Percentiles rank a stretch among this genome's conserved stretches.
Conservation (phyloP, 306 rosid species). For the Vigna radiata region DNA sequence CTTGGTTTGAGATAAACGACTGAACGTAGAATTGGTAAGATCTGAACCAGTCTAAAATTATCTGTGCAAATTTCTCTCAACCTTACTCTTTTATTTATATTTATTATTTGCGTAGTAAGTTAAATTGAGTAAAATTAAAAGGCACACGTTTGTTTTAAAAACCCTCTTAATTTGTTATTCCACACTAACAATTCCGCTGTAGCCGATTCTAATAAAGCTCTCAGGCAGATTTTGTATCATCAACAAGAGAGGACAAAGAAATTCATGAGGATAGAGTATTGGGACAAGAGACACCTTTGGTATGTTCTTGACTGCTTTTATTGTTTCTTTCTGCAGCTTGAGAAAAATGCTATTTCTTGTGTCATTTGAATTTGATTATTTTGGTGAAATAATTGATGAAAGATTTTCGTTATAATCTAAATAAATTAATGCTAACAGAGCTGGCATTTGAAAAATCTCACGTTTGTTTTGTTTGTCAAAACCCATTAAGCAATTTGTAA, state of each 20-base stretch:
- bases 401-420: neutral
- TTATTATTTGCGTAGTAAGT: too few species aligned
- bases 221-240: conserved; percentile 69
- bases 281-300: conserved; percentile 90
- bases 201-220: too few species aligned
- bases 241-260: conserved; percentile 72
- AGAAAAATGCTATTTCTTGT: conserved; percentile 28
- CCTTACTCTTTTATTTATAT: too few species aligned
- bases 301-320: conserved; percentile 51
- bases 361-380: neutral
- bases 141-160: too few species aligned
- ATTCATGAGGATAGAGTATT: conserved; percentile 62
- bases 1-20: too few species aligned
- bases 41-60: too few species aligned
- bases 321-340: conserved; percentile 30
- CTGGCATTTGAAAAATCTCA: conserved; percentile 28
- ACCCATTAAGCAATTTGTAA: conserved; percentile 21
- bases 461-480: conserved; percentile 15
- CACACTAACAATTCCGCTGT: too few species aligned
- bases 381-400: neutral
- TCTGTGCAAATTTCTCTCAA: too few species aligned
- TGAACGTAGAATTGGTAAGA: too few species aligned
- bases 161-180: too few species aligned
- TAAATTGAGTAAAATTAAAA: too few species aligned
- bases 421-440: neutral